phyloP scores from a whole-genome alignment of 169 alveolate genomes.

The Plasmodium ovale region DNA sequence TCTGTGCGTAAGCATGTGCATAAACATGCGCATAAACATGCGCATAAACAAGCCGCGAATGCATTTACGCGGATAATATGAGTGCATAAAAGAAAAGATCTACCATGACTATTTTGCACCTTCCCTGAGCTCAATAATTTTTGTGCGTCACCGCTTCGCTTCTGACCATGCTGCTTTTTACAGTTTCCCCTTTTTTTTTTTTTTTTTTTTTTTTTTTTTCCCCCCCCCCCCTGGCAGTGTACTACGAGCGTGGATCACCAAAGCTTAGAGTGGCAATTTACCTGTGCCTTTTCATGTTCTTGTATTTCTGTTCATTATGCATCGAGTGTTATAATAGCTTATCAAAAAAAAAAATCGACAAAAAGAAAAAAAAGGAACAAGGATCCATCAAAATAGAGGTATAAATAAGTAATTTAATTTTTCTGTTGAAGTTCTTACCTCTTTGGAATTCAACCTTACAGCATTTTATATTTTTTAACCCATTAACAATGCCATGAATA shows the following conservation, averaged over 20 bases:
- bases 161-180: too few relatives aligned
- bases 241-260: background rate
- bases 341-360: background rate
- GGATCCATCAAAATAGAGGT: constrained; percentile 48
- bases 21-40: too few relatives aligned
- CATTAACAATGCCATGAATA: too few relatives aligned
- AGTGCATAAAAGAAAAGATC: too few relatives aligned
- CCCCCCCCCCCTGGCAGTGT: background rate
- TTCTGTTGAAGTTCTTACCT: too few relatives aligned
- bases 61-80: too few relatives aligned
- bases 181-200: too few relatives aligned
- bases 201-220: background rate
- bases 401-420: background rate
- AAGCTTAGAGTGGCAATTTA: background rate
- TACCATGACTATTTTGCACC: too few relatives aligned
- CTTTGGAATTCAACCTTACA: background rate
- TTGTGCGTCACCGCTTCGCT: too few relatives aligned
- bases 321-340: constrained; percentile 25
- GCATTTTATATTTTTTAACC: background rate
- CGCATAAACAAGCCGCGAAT: too few relatives aligned
- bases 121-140: too few relatives aligned
- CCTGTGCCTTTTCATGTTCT: constrained; percentile 26
- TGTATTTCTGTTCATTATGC: constrained; percentile 34
- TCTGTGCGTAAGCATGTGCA: too few relatives aligned
- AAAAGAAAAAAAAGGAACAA: background rate